Evolutionary conservation across 139 green algal genomes (phyloP), one percentile per base, ranked within the genome.

Genomic region (Chlamydomonas schloesseri): DNA sequence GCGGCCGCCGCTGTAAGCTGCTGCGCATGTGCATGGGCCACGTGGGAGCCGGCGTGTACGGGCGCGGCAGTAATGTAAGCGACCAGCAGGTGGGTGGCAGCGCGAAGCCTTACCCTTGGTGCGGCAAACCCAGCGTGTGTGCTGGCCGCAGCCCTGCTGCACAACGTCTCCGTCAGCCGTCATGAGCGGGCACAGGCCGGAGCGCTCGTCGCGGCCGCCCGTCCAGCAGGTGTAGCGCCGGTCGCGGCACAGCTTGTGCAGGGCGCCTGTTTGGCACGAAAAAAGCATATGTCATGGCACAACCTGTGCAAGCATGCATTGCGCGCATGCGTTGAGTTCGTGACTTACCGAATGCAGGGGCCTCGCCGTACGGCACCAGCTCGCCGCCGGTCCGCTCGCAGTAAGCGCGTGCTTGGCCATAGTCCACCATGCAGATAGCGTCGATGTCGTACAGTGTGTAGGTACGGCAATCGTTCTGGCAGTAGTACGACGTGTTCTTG

Each of bases 361-460:
- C 5, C 42, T 50, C 42, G 42, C 42, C 42, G 34, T 55, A 34
- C 33, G 74, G 74, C 31, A 36, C 74, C 21, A 82, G 53, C 74
- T 82, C 74, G 55, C 55, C 3, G 33, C 74, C 74, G 23, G 26
- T 21, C 23, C 24, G 9, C 47, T 33, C 33, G 74, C 74, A 82
- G 31, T 57, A 34, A 18, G 57, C 55, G 55, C 34, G 47, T 10
- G 74, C 74, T 4, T 55, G 57, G 33, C 13, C 17, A 33, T 57
- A 82, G 57, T 82, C 57, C 0, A 53, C 23, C 74, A 71, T 70
- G 74, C 74, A 82, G 10, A 57, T 33, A 18, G 74, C 74, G 57
- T 82, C 57, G 5, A 82, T 31, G 57, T 82, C 74, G 74, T 82
- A 82, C 74, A 82, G 18, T 3, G 57, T 82, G 53, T 82, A 82